These are phyloP conservation scores for Aspergillus pseudonomiae DNA, from an alignment of 2,329 filamentous ascomycete genomes.

Conservation along the genomic window DNA sequence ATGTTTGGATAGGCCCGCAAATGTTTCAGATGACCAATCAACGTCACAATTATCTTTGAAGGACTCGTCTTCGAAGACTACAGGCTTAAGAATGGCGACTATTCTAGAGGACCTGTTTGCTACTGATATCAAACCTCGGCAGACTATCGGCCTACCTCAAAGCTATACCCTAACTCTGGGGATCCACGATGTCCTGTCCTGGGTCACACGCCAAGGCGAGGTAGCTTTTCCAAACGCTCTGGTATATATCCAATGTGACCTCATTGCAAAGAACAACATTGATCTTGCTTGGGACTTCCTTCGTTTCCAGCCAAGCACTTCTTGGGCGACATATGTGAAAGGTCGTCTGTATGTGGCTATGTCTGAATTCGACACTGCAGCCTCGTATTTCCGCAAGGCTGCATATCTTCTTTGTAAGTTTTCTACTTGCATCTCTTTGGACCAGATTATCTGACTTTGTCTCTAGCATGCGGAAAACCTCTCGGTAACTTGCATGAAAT, in stretches of 20 bases:
- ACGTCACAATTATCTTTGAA: constrained; percentile 29
- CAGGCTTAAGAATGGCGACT: constrained; percentile 34
- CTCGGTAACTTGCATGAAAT: constrained; percentile 49
- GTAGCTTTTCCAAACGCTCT: constrained; percentile 61
- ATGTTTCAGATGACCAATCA: constrained; percentile 27
- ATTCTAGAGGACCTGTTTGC: constrained; percentile 51
- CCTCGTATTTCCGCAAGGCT: constrained; percentile 77
- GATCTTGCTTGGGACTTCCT: constrained; percentile 68
- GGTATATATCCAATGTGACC: constrained; percentile 68
- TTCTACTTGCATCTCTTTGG: not conserved
- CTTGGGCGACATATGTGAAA: constrained; percentile 75
- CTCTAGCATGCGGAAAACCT: constrained; percentile 46
- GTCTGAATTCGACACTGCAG: constrained; percentile 73
- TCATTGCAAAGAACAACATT: constrained; percentile 69
- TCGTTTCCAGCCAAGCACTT: constrained; percentile 61
- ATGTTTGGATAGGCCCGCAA: constrained; percentile 29
- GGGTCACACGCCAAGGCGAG: constrained; percentile 56
- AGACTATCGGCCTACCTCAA: constrained; percentile 42
- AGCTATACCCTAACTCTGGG: constrained; percentile 47
- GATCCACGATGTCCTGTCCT: constrained; percentile 48
- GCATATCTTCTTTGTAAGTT: constrained; percentile 78
- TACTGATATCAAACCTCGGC: constrained; percentile 46
- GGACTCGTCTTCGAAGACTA: constrained; percentile 24
- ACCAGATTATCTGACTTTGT: constrained; percentile 22
- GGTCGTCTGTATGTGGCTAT: constrained; percentile 76